Conservation (phyloP, 2,329 filamentous ascomycete genomes). For the Grosmannia serpens region DNA sequence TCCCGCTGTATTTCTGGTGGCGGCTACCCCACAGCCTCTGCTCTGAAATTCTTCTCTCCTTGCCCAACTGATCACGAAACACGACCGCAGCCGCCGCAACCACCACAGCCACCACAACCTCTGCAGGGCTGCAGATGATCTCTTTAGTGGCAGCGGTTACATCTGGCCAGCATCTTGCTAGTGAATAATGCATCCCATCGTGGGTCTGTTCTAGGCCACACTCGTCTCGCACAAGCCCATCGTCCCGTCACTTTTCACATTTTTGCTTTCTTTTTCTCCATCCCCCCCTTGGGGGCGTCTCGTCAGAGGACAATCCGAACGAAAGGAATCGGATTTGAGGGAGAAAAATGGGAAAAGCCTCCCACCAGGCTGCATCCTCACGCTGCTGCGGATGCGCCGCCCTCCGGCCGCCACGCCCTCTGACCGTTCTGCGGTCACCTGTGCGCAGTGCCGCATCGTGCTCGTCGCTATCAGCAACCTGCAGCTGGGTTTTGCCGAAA, state of each 20-base stretch:
- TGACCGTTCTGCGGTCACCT: too few species aligned
- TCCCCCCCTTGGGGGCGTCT: too few species aligned
- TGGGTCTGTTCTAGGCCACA: background rate
- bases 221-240: too few species aligned
- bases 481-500: conserved; percentile 7
- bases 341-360: too few species aligned
- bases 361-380: too few species aligned
- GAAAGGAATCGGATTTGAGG: too few species aligned
- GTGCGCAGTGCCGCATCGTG: background rate
- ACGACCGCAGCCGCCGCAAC: too few species aligned
- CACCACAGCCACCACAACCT: background rate
- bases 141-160: background rate
- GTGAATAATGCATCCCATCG: background rate
- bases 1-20: background rate
- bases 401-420: background rate
- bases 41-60: background rate
- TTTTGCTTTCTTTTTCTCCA: too few species aligned
- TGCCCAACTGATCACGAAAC: background rate
- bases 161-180: background rate
- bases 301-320: too few species aligned
- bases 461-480: conserved; percentile 2
- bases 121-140: background rate
- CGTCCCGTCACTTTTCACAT: too few species aligned
- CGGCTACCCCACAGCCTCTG: background rate
- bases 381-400: too few species aligned